Evolutionary conservation across 176 grass and related monocot genomes (phyloP).

Genomic region (Musa schizocarpa): DNA sequence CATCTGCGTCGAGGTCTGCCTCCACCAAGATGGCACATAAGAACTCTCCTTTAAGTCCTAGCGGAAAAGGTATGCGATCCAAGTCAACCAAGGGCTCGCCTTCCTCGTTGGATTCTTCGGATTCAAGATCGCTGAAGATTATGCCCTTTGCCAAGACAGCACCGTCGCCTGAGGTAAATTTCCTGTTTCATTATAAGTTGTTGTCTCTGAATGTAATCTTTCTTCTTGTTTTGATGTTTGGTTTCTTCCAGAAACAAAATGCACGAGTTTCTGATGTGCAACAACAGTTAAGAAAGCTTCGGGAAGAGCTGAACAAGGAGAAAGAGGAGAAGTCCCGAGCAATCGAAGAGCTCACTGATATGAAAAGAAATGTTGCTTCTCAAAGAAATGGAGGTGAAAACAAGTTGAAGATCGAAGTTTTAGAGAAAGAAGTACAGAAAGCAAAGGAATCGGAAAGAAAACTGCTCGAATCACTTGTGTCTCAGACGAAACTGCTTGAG

Average conservation of each 20-base stretch:
- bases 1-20: slow-evolving; percentile 28
- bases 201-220: background rate
- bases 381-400: background rate
- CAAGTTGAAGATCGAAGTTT: slow-evolving; percentile 22
- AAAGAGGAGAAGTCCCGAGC: slow-evolving; percentile 43
- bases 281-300: slow-evolving; percentile 39
- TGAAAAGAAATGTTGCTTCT: slow-evolving; percentile 13
- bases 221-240: slow-evolving; percentile 5
- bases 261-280: slow-evolving; percentile 31
- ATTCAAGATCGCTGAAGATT: slow-evolving; percentile 16
- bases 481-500: slow-evolving; percentile 79
- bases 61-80: background rate
- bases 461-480: slow-evolving; percentile 81
- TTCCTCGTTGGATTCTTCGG: slow-evolving; percentile 16
- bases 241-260: slow-evolving; percentile 13
- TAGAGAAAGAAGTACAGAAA: slow-evolving; percentile 52
- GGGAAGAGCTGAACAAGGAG: slow-evolving; percentile 59
- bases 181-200: slow-evolving; percentile 2
- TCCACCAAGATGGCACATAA: slow-evolving; percentile 41
- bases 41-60: slow-evolving; percentile 9
- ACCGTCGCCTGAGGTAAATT: slow-evolving; percentile 27
- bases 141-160: slow-evolving; percentile 16
- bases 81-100: slow-evolving; percentile 32
- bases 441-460: slow-evolving; percentile 85
- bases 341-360: slow-evolving; percentile 34